These are phyloP conservation scores for Ophiocordyceps sinensis DNA, from an alignment of 2,329 filamentous ascomycete genomes.

Conservation along the genomic window DNA sequence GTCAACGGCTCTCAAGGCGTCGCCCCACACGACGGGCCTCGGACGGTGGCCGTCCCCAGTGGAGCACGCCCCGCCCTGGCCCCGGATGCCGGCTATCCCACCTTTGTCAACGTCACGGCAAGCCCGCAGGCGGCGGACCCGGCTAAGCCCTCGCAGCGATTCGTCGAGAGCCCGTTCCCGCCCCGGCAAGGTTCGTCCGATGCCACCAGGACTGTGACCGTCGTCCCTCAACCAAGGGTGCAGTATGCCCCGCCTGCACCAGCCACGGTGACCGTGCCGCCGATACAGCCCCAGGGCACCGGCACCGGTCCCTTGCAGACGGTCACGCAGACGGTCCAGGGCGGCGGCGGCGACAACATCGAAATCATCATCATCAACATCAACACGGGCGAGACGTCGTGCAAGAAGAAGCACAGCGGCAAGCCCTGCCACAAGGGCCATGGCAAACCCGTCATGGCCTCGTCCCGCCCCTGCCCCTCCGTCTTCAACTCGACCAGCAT, in stretches of 20 bases:
- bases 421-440: constrained; percentile 9
- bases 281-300: no score
- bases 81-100: no score
- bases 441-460: background rate
- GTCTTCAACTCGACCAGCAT: constrained; percentile 14
- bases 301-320: constrained; percentile 5
- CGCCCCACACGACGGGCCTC: no score
- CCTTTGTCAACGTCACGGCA: no score
- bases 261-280: no score
- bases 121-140: no score
- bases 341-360: constrained; percentile 4
- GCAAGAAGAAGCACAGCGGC: constrained; percentile 13
- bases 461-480: constrained; percentile 9
- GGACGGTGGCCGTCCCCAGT: no score
- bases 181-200: background rate
- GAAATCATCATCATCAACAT: constrained; percentile 12
- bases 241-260: no score
- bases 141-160: no score
- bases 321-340: constrained; percentile 9
- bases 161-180: background rate
- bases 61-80: no score
- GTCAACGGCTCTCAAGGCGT: background rate
- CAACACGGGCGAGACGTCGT: constrained; percentile 14
- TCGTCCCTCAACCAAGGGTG: background rate
- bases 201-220: background rate